These are phyloP conservation scores for Alternaria novae-zelandiae DNA, from an alignment of 2,329 filamentous ascomycete species.

Conservation along the genomic window DNA sequence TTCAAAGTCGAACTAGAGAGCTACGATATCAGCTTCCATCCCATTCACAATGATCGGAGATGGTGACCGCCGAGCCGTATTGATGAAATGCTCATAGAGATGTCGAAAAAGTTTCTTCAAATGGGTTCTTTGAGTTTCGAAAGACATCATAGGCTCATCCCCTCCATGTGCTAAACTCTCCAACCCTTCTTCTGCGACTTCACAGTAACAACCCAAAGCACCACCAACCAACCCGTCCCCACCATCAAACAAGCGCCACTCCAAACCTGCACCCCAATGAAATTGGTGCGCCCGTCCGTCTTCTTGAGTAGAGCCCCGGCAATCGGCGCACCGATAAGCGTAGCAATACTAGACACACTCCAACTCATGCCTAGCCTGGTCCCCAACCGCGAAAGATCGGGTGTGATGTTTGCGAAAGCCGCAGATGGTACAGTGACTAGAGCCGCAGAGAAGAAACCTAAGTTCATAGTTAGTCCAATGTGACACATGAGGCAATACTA, in stretches of 20 bases:
- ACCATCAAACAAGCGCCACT: conserved; percentile 44
- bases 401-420: conserved; percentile 46
- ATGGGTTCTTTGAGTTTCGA: not conserved
- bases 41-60: not conserved
- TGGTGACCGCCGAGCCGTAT: not conserved
- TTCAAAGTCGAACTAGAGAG: not conserved
- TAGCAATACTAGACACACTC: conserved; percentile 44
- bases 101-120: not conserved
- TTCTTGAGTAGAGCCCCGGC: conserved; percentile 41
- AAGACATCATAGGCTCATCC: not conserved
- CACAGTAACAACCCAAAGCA: conserved; percentile 35
- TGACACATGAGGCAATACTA: not conserved
- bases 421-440: conserved; percentile 47
- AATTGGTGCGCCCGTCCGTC: conserved; percentile 29
- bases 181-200: conserved; percentile 38
- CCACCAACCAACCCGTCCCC: conserved; percentile 30
- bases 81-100: not conserved
- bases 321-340: conserved; percentile 46
- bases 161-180: conserved; percentile 26
- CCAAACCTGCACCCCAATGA: conserved; percentile 45
- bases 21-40: not conserved
- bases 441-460: conserved; percentile 47
- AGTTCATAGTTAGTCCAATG: not conserved
- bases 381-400: conserved; percentile 43
- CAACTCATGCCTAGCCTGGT: conserved; percentile 48